These are phyloP conservation scores for Craterostigma plantagineum DNA, from an alignment of 257 asterid genomes.

Conservation along the genomic window DNA sequence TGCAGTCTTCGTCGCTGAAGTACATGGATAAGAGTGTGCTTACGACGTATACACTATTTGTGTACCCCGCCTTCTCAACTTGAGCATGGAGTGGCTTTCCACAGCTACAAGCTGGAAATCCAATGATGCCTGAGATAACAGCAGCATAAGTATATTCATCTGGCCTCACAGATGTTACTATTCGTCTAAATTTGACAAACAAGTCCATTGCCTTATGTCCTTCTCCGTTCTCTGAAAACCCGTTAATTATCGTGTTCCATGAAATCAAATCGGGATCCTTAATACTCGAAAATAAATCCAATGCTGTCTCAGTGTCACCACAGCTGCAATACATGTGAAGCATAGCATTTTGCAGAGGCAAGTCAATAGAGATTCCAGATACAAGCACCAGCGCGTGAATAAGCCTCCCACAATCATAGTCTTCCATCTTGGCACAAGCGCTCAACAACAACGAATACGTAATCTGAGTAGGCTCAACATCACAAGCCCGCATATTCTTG, in stretches of 20 bases:
- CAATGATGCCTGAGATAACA: slow-evolving; percentile 26
- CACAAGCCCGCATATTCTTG: slow-evolving; percentile 22
- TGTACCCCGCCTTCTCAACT: slow-evolving; percentile 43
- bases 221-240: slow-evolving; percentile 41
- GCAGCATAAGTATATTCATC: slow-evolving; percentile 72
- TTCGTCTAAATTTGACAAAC: slow-evolving; percentile 22
- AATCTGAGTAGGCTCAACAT: slow-evolving; percentile 28
- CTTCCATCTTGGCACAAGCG: slow-evolving; percentile 46
- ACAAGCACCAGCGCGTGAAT: slow-evolving; percentile 41
- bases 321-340: slow-evolving; percentile 77
- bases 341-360: slow-evolving; percentile 57
- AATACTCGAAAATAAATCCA: slow-evolving; percentile 28
- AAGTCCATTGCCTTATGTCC: slow-evolving; percentile 38
- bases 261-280: slow-evolving; percentile 53
- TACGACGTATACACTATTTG: slow-evolving; percentile 22
- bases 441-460: slow-evolving; percentile 57
- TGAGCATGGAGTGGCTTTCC: slow-evolving; percentile 73
- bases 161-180: slow-evolving; percentile 16
- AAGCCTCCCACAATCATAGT: slow-evolving; percentile 25
- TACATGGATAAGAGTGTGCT: slow-evolving; percentile 65
- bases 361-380: slow-evolving; percentile 27
- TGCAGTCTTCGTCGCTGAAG: slow-evolving; percentile 30
- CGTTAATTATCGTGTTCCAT: slow-evolving; percentile 76
- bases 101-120: slow-evolving; percentile 26
- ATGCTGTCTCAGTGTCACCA: slow-evolving; percentile 26